These are phyloP conservation scores for Salix dunnii DNA, from an alignment of 345 rosid species.

Conservation along the genomic window DNA sequence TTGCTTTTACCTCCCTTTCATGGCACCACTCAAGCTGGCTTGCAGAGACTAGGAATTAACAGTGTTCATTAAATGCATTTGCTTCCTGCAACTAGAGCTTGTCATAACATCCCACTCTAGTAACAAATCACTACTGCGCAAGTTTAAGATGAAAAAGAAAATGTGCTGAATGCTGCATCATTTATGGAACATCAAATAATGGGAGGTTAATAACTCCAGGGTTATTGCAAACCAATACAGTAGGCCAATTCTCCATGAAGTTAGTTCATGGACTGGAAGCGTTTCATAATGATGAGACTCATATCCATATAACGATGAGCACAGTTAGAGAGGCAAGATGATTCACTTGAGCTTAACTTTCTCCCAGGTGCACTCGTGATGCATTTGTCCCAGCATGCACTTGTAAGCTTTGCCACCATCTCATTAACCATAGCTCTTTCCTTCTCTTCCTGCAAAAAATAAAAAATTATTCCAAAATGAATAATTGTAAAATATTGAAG, in stretches of 20 bases:
- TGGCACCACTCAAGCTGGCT: too few species aligned
- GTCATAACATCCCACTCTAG: neutral
- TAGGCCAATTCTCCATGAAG: neutral
- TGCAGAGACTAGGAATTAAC: neutral
- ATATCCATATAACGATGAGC: conserved; percentile 80
- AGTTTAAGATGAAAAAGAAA: neutral
- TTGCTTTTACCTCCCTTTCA: neutral
- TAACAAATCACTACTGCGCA: neutral
- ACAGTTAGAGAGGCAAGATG: conserved; percentile 68
- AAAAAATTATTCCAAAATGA: conserved; percentile 1
- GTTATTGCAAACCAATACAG: conserved; percentile 7
- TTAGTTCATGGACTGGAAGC: conserved; percentile 68
- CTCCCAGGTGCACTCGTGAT: conserved; percentile 76
- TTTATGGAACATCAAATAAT: conserved; percentile 3
- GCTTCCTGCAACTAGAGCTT: neutral
- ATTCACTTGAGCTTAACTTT: conserved; percentile 90
- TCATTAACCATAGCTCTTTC: conserved; percentile 80
- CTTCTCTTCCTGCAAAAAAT: conserved; percentile 66
- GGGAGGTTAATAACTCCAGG: neutral
- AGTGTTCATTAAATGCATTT: neutral
- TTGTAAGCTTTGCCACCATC: conserved; percentile 75
- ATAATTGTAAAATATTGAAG: neutral
- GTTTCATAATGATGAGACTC: conserved; percentile 71
- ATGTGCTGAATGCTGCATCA: neutral
- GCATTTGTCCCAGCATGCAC: conserved; percentile 96